Conservation (phyloP, 805 yeast genomes). For the Cyberlindnera subsufficiens region DNA sequence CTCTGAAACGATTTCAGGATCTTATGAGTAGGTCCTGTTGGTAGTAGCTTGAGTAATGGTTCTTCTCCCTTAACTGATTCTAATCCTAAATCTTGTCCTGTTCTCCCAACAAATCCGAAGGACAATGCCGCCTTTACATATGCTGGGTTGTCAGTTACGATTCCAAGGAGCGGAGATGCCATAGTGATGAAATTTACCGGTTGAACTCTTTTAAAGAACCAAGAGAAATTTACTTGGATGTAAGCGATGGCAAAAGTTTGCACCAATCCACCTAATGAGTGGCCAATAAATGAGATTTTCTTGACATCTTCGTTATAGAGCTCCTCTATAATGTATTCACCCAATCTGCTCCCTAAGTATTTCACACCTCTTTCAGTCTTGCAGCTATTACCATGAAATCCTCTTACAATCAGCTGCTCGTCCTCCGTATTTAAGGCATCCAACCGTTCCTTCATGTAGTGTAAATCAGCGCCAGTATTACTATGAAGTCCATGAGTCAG, state of each 20-base stretch:
- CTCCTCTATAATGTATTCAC: slow-evolving; percentile 54
- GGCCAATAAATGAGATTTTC: slow-evolving; percentile 70
- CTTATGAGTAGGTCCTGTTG: slow-evolving; percentile 62
- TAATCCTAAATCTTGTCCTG: slow-evolving; percentile 74
- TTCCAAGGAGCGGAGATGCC: slow-evolving; percentile 74
- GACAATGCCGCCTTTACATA: slow-evolving; percentile 63
- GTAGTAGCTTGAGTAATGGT: slow-evolving; percentile 57
- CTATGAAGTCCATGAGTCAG: slow-evolving; percentile 78
- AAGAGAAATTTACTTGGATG: slow-evolving; percentile 58
- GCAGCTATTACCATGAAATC: slow-evolving; percentile 65
- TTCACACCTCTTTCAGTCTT: slow-evolving; percentile 76
- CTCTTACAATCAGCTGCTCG: slow-evolving; percentile 61
- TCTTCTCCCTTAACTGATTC: slow-evolving; percentile 35
- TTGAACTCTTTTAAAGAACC: slow-evolving; percentile 52
- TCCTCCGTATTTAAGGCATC: slow-evolving; percentile 34
- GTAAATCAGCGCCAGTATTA: slow-evolving; percentile 70
- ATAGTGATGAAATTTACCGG: slow-evolving; percentile 68
- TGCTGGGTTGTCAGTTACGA: slow-evolving; percentile 72
- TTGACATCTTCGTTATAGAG: slow-evolving; percentile 36
- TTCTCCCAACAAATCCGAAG: slow-evolving; percentile 73
- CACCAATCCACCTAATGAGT: slow-evolving; percentile 73
- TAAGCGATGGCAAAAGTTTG: slow-evolving; percentile 78
- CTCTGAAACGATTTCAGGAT: slow-evolving; percentile 51
- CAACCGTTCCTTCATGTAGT: slow-evolving; percentile 63
- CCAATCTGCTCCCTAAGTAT: slow-evolving; percentile 65